Percentiles rank a stretch among this genome's conserved stretches.
These are phyloP conservation scores for Tetracentron sinense DNA, from an alignment of 164 flowering plant genomes.

Conservation along the genomic window DNA sequence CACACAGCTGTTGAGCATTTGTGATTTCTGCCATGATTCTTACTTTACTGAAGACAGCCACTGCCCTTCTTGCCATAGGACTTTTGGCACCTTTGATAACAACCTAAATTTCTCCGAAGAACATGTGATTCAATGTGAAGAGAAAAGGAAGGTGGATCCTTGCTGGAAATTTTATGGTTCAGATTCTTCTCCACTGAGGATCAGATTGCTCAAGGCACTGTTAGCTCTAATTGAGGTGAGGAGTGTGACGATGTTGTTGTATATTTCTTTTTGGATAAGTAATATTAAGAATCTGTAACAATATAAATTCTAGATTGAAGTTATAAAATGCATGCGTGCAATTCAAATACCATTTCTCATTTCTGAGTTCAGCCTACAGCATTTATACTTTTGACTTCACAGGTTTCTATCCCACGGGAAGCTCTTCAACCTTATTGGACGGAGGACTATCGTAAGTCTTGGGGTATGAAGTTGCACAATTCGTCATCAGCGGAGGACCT, in stretches of 20 bases:
- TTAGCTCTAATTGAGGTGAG: constrained; percentile 70
- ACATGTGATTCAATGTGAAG: constrained; percentile 44
- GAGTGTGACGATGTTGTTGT: not conserved
- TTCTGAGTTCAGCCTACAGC: not conserved
- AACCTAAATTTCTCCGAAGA: constrained; percentile 42
- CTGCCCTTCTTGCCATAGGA: constrained; percentile 58
- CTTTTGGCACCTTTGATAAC: constrained; percentile 20
- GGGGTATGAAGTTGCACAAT: constrained; percentile 56
- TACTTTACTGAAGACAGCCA: constrained; percentile 43
- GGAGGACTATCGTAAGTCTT: constrained; percentile 45
- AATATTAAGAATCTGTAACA: not conserved
- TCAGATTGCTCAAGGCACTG: constrained; percentile 54
- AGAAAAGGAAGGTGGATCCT: constrained; percentile 21
- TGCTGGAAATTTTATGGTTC: constrained; percentile 14
- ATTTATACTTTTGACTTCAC: constrained; percentile 5
- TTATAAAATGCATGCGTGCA: not conserved
- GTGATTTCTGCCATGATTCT: constrained; percentile 47
- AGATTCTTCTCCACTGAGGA: constrained; percentile 43
- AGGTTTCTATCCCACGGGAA: constrained; percentile 71
- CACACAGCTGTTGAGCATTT: constrained; percentile 36
- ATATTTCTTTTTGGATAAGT: not conserved
- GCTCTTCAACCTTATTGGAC: constrained; percentile 71
- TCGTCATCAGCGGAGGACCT: constrained; percentile 59
- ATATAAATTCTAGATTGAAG: not conserved
- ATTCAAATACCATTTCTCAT: not conserved